A percentile compares a stretch with the other conserved stretches of the same genome.
phyloP scores from a whole-genome alignment of 306 rosid species.

The Trifolium dubium region DNA sequence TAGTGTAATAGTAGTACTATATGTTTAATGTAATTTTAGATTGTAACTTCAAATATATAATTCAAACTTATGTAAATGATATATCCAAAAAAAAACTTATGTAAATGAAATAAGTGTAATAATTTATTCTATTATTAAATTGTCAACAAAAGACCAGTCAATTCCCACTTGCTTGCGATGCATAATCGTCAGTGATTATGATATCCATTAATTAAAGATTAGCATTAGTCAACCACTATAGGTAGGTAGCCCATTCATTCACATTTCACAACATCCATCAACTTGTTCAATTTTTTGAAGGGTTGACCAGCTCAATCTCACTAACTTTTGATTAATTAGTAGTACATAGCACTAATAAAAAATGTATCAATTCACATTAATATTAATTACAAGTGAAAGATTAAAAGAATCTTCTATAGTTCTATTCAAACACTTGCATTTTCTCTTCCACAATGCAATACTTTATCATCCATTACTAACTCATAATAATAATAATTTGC shows the following conservation, averaged over 20 bases:
- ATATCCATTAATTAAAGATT: not conserved
- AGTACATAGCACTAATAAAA: not conserved
- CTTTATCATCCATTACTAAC: not conserved
- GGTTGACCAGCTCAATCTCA: not conserved
- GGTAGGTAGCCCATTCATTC: not conserved
- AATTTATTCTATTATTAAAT: not conserved
- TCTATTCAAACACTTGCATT: not conserved
- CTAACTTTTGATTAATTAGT: not conserved
- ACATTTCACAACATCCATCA: not conserved
- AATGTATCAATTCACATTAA: not conserved
- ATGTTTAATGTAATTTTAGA: too few species aligned
- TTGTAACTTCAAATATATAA: not conserved
- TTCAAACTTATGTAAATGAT: not conserved
- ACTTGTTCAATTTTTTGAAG: not conserved
- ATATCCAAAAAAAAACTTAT: too few species aligned
- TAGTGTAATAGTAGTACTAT: too few species aligned
- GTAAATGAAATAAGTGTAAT: not conserved
- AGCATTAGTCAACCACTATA: not conserved
- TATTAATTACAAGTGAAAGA: not conserved
- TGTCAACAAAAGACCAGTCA: not conserved
- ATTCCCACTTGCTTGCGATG: not conserved
- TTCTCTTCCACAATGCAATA: not conserved
- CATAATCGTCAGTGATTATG: slow-evolving; percentile 3
- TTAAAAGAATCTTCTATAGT: not conserved
- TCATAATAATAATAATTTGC: too few species aligned